Evolutionary conservation across 805 yeast species (phyloP).

Genomic region (Metschnikowia orientalis): DNA sequence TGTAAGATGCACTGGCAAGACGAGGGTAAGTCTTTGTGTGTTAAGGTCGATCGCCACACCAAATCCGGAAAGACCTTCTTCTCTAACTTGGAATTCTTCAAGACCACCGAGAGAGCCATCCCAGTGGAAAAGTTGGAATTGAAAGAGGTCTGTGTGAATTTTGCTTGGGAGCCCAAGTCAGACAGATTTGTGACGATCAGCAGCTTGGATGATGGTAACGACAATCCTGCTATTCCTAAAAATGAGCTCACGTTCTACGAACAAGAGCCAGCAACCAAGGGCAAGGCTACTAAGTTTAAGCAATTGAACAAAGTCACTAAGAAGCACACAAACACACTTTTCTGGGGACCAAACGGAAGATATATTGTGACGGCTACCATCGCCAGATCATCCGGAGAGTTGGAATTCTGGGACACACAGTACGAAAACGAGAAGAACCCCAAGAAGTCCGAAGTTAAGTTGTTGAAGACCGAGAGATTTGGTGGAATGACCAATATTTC

Average conservation of each 20-base stretch:
- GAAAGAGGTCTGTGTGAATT: slow-evolving; percentile 79
- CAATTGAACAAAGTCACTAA: slow-evolving; percentile 53
- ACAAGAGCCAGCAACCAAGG: slow-evolving; percentile 56
- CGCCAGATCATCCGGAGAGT: slow-evolving; percentile 50
- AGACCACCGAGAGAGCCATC: slow-evolving; percentile 78
- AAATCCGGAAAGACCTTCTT: slow-evolving; percentile 89
- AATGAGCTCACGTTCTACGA: slow-evolving; percentile 78
- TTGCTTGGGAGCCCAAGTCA: slow-evolving; percentile 95
- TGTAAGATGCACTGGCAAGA: slow-evolving; percentile 93
- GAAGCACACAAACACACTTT: slow-evolving; percentile 65
- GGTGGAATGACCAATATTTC: slow-evolving; percentile 75
- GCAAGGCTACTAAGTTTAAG: slow-evolving; percentile 51
- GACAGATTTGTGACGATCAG: slow-evolving; percentile 83
- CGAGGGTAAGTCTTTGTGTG: slow-evolving; percentile 77
- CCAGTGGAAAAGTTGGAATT: slow-evolving; percentile 94
- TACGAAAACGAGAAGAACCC: slow-evolving; percentile 66
- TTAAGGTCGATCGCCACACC: slow-evolving; percentile 94
- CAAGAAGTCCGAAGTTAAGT: slow-evolving; percentile 47
- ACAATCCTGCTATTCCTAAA: slow-evolving; percentile 60
- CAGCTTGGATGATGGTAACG: slow-evolving; percentile 49
- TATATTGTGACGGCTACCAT: slow-evolving; percentile 57
- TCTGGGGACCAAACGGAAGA: slow-evolving; percentile 93
- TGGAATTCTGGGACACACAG: slow-evolving; percentile 84
- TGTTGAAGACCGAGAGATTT: slow-evolving; percentile 59
- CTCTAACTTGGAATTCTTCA: slow-evolving; percentile 89